Conservation (phyloP, 2,329 filamentous ascomycete genomes). For the Colletotrichum tabaci region DNA sequence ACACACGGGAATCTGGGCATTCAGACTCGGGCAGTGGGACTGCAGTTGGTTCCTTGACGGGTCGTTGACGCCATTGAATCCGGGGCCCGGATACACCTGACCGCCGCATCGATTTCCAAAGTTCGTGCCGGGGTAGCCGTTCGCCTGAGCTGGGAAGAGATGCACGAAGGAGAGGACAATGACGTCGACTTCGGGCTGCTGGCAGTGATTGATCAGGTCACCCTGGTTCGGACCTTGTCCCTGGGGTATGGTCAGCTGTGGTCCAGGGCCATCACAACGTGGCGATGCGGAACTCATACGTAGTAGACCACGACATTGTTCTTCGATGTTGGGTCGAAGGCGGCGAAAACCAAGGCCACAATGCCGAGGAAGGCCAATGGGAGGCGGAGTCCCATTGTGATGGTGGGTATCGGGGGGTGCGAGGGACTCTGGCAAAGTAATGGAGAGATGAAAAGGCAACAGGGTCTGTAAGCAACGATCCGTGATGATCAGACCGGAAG, state of each 20-base stretch:
- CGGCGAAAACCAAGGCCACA: conserved; percentile 9
- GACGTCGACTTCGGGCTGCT: conserved; percentile 56
- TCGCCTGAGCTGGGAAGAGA: conserved; percentile 58
- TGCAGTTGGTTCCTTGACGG: conserved; percentile 51
- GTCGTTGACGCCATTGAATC: conserved; percentile 51
- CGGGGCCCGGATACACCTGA: conserved; percentile 50
- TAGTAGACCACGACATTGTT: conserved; percentile 61
- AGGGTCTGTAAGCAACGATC: neutral
- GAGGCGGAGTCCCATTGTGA: neutral
- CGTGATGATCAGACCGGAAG: too few relatives aligned
- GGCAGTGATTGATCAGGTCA: conserved; percentile 55
- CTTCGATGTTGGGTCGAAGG: conserved; percentile 52
- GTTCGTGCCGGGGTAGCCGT: conserved; percentile 58
- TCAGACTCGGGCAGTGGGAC: conserved; percentile 53
- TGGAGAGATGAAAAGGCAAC: too few relatives aligned
- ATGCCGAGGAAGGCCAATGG: conserved; percentile 11
- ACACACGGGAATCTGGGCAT: conserved; percentile 56
- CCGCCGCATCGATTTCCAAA: conserved; percentile 59
- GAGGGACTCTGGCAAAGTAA: neutral
- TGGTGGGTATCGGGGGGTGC: neutral
- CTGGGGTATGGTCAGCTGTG: conserved; percentile 45
- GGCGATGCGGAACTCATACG: conserved; percentile 46
- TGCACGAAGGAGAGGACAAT: conserved; percentile 61
- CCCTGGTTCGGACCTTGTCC: conserved; percentile 57
- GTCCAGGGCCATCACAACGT: neutral